Evolutionary conservation across 129 eudicot species (phyloP), one percentile per base, ranked within the genome.

Genomic region (Oenanthe sinensis): DNA sequence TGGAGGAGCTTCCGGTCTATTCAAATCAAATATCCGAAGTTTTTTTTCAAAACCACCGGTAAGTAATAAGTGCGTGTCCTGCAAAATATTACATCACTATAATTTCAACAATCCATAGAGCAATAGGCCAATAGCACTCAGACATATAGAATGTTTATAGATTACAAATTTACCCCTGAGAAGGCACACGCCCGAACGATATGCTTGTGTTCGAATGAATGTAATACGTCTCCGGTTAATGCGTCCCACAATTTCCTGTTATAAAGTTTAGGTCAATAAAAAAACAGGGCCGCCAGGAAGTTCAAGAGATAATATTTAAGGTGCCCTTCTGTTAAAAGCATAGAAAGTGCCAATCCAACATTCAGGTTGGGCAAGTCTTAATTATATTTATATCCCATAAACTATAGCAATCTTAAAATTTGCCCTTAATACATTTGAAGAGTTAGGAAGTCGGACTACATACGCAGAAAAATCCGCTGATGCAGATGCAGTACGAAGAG

Each of bases 391-490:
- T 15, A 4, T 67, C 42, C 19, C 0, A 26, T 26, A 3, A 28
- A 67, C 85, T 40, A 67, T 48, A 13, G 3, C 28, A 60, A 33
- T 19, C 19, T 60, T 50, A 13, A 43, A 13, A n/a, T 10, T 46
- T 46, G 4, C 12, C 13, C 13, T 44, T 39, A 48, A 15, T 74
- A 60, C 30, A 30, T 15, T 36, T 30, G 43, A 75, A 13, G 20
- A 76, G 68, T 8, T 71, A 65, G n/a, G 58, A 69, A 46, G 75
- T 40, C 74, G 71, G 16, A 76, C 6, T 60, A 80, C 96, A 78
- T 84, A 92, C 97, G 96, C 96, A 72, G 93, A 65, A 74, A 92
- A 92, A 79, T 92, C 97, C 39, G 97, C 97, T 78, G 97, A 92
- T 22, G 91, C 97, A 49, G 97, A 83, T 69, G 97, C 98, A 83